Evolutionary conservation across 1,284 basidiomycete genomes (phyloP).

Genomic region (Malassezia brasiliensis): DNA sequence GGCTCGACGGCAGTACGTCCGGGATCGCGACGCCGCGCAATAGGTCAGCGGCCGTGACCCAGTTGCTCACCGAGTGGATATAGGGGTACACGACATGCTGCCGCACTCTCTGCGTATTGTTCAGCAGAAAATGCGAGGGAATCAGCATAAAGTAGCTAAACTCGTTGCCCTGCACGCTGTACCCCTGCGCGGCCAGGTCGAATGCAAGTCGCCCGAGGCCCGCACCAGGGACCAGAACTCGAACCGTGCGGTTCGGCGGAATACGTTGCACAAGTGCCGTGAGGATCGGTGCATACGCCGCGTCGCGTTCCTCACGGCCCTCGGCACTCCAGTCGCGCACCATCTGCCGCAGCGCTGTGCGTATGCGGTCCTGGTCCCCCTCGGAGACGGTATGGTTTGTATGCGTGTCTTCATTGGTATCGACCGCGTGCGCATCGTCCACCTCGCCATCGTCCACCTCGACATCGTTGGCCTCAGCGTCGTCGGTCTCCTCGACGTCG

Average conservation of each 20-base stretch:
- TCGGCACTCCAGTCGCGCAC: slow-evolving; percentile 43
- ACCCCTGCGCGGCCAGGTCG: slow-evolving; percentile 36
- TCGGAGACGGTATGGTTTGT: slow-evolving; percentile 20
- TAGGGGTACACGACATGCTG: slow-evolving; percentile 41
- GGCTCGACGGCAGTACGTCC: slow-evolving; percentile 33
- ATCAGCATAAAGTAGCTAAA: slow-evolving; percentile 47
- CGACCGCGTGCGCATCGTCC: background rate
- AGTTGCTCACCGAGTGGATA: slow-evolving; percentile 42
- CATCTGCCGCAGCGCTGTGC: slow-evolving; percentile 44
- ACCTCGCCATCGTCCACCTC: background rate
- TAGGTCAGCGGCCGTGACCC: slow-evolving; percentile 33
- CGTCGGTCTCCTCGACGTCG: background rate
- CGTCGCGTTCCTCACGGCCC: slow-evolving; percentile 26
- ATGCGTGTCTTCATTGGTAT: background rate
- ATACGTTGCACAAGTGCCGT: slow-evolving; percentile 25
- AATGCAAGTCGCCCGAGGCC: slow-evolving; percentile 41
- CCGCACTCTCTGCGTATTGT: slow-evolving; percentile 24
- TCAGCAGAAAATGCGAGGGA: slow-evolving; percentile 44
- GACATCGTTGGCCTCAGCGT: background rate
- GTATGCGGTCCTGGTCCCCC: slow-evolving; percentile 42
- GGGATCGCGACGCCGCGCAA: slow-evolving; percentile 32
- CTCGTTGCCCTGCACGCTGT: slow-evolving; percentile 43
- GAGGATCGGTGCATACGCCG: slow-evolving; percentile 35
- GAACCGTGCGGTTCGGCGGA: slow-evolving; percentile 13
- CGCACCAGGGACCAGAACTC: slow-evolving; percentile 42